Base-by-base conservation (phyloP, 352 stramenopile genomes). In the Phytophthora litchii region DNA sequence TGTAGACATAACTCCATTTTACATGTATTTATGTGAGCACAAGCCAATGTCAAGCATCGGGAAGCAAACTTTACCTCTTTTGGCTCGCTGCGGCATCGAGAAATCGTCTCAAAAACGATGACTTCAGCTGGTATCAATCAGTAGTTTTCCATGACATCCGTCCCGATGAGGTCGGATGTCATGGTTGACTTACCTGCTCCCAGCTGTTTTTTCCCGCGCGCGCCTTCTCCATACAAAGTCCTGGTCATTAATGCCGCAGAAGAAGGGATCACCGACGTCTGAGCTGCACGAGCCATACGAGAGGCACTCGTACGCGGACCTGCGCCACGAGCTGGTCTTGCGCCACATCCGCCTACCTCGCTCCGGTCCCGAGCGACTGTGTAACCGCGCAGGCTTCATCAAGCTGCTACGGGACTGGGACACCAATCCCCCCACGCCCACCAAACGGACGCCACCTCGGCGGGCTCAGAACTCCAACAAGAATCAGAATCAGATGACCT, bases 231-330 rank as follows among this genome's bases (percentile, higher is more conserved):
- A 58, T 53, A 53, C 48, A 17, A 40, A 51, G 16, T 0, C 13
- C 36, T 1, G 17, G 25, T 46, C 45, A 44, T 62, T 37, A 37
- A 71, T 71, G 63, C 47, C 57, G 57, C 32, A 43, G 27, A 46
- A 32, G 29, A 57, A 60, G 34, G 45, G 31, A 51, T 25, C 31
- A 1, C 20, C 55, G 31, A 16, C 38, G 42, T 35, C 52, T 14
- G n/a, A 59, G 45, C 58, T 81, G 12, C 41, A 38, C 40, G 69
- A 78, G 45, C 77, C 77, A 47, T 87, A 87, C 72, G 77, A 84
- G 9, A 29, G 65, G 5, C 59, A 69, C 43, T 23, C 31, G n/a
- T 70, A 70, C 49, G 37, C 54, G n/a, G 54, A 67, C 14, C 60
- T 87, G 49, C 70, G 72, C 31, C 52, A 56, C 36, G 77, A 84